Evolutionary conservation across 176 grass and related monocot species (phyloP), one percentile per base, ranked within the genome.

Genomic region (Leersia perrieri): DNA sequence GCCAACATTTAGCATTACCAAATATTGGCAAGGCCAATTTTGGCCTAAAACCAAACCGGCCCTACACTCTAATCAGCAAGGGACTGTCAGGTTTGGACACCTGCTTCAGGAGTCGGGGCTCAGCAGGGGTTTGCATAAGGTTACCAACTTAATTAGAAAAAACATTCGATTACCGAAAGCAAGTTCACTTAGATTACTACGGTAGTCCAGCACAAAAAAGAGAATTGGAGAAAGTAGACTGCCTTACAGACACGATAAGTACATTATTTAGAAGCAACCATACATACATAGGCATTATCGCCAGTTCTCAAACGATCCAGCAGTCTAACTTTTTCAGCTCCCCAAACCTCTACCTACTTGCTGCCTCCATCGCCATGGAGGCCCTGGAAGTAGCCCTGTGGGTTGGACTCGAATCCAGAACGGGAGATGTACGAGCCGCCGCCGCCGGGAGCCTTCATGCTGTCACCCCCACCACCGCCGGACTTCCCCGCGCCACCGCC

Each of bases 271-370:
- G 53, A 58, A 58, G n/a, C 53, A 20, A 1, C n/a, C 53, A 25
- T 57, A 5, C 47, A 51, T 51, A 0, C n/a, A n/a, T n/a, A 13
- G 9, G 9, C 22, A 10, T 58, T 3, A 58, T 58, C 53, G 20
- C 49, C 6, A 58, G 25, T 0, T 0, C 15, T 53, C 10, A 20
- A 22, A 23, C 1, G 0, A 25, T 22, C 3, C 3, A 58, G 53
- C 53, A 58, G 53, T 9, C 53, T 23, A 11, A 25, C 22, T 25
- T 25, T 58, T 3, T 20, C 22, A 58, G 53, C 20, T 2, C 53
- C 63, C 34, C 55, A 76, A 76, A 29, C 36, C 33, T 28, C 76
- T 79, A 79, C 76, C 76, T 79, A 79, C 76, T 79, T 79, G 76
- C 32, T 55, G n/a, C n/a, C n/a, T 2, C 29, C 62, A 0, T 11